Evolutionary conservation across 2,329 filamentous ascomycete species (phyloP), one percentile per base, ranked within the genome.

Genomic region (Hypoxylon sp.): DNA sequence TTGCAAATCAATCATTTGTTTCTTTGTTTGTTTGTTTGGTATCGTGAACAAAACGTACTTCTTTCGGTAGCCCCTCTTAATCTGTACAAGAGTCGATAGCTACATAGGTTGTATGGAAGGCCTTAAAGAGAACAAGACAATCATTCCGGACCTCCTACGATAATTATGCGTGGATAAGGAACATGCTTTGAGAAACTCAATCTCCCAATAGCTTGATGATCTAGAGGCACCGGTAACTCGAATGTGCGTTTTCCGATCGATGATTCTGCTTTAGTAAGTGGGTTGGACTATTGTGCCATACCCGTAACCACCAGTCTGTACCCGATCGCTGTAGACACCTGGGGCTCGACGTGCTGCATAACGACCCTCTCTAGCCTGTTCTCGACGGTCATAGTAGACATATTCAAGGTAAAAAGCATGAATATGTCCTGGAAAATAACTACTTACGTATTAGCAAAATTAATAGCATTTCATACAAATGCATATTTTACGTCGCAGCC

Each of bases 401-500:
- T 94, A 97, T 80, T 94, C 89, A 68, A 94, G 73, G 78, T 94
- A 96, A 79, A 94, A 94, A 47, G 92, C 92, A 78, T 94, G 90
- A 46, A 95, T 87, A 72, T 94, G 90, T 6, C 92, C 93, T 0
- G 93, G 93, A 55, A 96, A 80, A 78, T 91, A 92, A n/a, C 88
- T 89, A 65, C 31, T 57, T 31, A 24, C 44, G 37, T 65, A 64
- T 63, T 60, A 63, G 59, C n/a, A 10, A 2, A 19, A 19, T 10
- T 35, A 31, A 11, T 39, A 29, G 19, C 2, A 11, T 11, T 11
- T 35, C 6, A 42, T 42, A 33, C 17, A 10, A 14, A 46, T 31
- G 24, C 17, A 22, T 11, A 24, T 47, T 46, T 46, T 31, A 24
- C 19, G 29, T 39, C 53, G 39, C 37, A 50, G 76, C 84, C 64